Conservation (phyloP, 495 filamentous ascomycete species). For the Aspergillus cavernicola region DNA sequence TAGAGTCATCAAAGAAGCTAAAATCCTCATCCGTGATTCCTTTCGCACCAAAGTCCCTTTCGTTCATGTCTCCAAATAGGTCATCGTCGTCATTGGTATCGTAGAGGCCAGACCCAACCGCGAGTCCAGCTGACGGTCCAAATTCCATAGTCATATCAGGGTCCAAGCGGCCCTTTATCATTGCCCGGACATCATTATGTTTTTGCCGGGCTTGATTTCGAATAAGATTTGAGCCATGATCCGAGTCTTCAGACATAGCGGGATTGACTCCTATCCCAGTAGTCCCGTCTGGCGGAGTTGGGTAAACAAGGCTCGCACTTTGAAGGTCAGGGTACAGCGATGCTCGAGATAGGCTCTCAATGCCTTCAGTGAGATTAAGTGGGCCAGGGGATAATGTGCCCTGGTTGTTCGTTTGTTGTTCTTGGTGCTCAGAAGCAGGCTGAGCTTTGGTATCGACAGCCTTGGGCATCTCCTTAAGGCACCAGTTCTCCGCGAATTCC, state of each 20-base stretch:
- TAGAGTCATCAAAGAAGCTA: conserved; percentile 78
- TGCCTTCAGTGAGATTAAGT: conserved; percentile 25
- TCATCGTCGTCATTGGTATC: conserved; percentile 56
- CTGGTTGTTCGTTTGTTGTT: conserved; percentile 23
- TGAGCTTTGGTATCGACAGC: conserved; percentile 18
- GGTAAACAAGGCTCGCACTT: conserved; percentile 68
- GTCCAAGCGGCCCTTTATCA: conserved; percentile 20
- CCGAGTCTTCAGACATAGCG: conserved; percentile 23
- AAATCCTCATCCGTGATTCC: conserved; percentile 88
- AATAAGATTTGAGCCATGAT: conserved; percentile 15
- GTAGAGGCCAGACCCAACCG: conserved; percentile 40
- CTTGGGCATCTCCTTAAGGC: conserved; percentile 31
- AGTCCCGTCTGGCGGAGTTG: conserved; percentile 79
- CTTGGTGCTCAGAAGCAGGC: conserved; percentile 38
- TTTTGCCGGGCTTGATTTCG: conserved; percentile 12
- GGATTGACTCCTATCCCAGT: conserved; percentile 35
- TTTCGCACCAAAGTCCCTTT: conserved; percentile 73
- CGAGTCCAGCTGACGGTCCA: conserved; percentile 23
- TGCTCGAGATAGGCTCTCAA: conserved; percentile 47
- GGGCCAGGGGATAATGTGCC: conserved; percentile 25
- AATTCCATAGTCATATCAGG: conserved; percentile 22
- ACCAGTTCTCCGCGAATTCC: conserved; percentile 67
- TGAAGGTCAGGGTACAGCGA: conserved; percentile 50
- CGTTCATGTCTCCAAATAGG: conserved; percentile 66
- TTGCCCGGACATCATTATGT: conserved; percentile 7